phyloP scores from a whole-genome alignment of 1,284 basidiomycete genomes.

The Pascua guehoae region DNA sequence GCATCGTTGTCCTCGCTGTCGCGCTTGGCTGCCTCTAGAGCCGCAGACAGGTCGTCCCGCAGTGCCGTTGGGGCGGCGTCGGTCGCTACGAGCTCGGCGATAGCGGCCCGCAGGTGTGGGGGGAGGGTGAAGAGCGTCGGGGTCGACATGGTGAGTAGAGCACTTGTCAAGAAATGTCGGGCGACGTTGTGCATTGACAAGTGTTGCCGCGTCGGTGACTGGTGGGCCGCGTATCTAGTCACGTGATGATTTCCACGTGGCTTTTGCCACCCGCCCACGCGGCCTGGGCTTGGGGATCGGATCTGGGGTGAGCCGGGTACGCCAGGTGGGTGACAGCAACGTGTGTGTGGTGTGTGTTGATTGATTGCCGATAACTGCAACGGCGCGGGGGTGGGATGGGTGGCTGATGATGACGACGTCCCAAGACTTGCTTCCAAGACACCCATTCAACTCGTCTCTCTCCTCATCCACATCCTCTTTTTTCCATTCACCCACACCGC shows the following conservation, averaged over 20 bases:
- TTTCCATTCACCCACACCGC: not conserved
- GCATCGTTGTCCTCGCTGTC: conserved; percentile 13
- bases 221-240: too few relatives aligned
- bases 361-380: too few relatives aligned
- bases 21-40: conserved; percentile 5
- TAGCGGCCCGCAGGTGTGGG: conserved; percentile 30
- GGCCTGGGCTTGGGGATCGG: too few relatives aligned
- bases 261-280: too few relatives aligned
- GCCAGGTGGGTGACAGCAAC: too few relatives aligned
- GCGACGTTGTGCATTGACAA: not conserved
- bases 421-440: too few relatives aligned
- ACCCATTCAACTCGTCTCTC: not conserved
- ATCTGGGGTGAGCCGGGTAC: too few relatives aligned
- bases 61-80: conserved; percentile 23
- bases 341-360: too few relatives aligned
- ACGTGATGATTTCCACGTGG: too few relatives aligned
- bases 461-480: not conserved
- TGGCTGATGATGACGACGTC: too few relatives aligned
- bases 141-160: not conserved
- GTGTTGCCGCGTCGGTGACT: too few relatives aligned
- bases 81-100: conserved; percentile 18
- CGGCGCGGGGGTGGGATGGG: too few relatives aligned
- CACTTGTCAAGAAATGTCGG: not conserved
- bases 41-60: conserved; percentile 4
- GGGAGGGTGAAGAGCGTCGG: conserved; percentile 34